phyloP scores from a whole-genome alignment of 2,329 filamentous ascomycete genomes.

The Escovopsis sp. region DNA sequence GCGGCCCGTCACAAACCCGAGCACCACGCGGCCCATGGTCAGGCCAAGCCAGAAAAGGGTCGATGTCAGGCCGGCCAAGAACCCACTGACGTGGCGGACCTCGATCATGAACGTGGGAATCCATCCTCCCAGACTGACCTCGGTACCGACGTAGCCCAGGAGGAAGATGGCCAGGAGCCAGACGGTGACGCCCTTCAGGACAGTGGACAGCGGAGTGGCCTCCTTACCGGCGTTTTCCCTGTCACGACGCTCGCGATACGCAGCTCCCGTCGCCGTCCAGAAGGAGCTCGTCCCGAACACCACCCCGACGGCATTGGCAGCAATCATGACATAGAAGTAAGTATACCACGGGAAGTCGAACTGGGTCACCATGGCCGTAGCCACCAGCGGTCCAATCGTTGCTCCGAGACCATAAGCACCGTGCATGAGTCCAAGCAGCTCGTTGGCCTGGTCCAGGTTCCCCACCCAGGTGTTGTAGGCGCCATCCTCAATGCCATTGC shows the following conservation, averaged over 20 bases:
- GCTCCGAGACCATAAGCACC: constrained; percentile 60
- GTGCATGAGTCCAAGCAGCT: constrained; percentile 60
- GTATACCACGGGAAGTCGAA: constrained; percentile 49
- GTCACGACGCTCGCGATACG: constrained; percentile 27
- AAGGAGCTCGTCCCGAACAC: constrained; percentile 39
- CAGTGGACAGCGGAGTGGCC: constrained; percentile 28
- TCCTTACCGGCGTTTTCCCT: constrained; percentile 19
- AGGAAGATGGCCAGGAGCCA: constrained; percentile 66
- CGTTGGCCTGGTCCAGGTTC: constrained; percentile 58
- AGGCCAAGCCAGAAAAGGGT: constrained; percentile 79
- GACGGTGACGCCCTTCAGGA: constrained; percentile 39
- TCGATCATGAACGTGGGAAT: constrained; percentile 79
- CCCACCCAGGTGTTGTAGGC: constrained; percentile 49
- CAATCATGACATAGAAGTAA: constrained; percentile 66
- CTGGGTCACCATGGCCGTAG: constrained; percentile 57
- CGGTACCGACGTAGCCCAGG: constrained; percentile 63
- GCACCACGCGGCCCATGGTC: constrained; percentile 54
- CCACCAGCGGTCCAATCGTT: constrained; percentile 53
- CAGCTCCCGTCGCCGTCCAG: constrained; percentile 44
- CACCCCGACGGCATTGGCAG: constrained; percentile 40
- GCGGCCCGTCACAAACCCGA: constrained; percentile 63
- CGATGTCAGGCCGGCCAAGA: constrained; percentile 59
- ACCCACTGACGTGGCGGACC: constrained; percentile 52
- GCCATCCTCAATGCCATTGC: constrained; percentile 52
- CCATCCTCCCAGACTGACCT: constrained; percentile 64